phyloP scores from a whole-genome alignment of 2,329 filamentous ascomycete species.

The Pezicula neosporulosa region DNA sequence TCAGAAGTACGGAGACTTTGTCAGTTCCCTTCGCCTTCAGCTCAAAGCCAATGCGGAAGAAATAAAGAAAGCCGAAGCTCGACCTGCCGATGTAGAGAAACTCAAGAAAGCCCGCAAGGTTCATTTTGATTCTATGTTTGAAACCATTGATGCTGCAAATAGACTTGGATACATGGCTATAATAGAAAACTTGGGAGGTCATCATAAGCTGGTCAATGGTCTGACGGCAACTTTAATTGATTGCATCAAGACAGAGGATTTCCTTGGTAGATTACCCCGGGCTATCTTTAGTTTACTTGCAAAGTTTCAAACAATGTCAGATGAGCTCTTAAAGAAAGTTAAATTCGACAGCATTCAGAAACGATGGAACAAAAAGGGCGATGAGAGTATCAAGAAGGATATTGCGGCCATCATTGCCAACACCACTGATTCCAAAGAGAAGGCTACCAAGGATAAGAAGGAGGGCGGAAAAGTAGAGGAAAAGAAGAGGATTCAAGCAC shows the following conservation, averaged over 20 bases:
- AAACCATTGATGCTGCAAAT: conserved; percentile 50
- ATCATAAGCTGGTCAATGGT: conserved; percentile 53
- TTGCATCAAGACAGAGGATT: conserved; percentile 50
- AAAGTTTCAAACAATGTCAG: conserved; percentile 55
- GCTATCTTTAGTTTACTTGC: conserved; percentile 58
- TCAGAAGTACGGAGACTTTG: conserved; percentile 26
- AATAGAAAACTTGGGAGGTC: conserved; percentile 54
- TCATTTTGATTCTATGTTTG: conserved; percentile 46
- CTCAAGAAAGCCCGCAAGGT: conserved; percentile 38
- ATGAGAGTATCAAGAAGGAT: conserved; percentile 59
- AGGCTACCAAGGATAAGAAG: conserved; percentile 40
- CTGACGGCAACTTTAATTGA: conserved; percentile 52
- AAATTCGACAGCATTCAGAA: conserved; percentile 65
- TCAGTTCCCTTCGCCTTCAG: conserved; percentile 24
- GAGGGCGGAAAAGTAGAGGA: conserved; percentile 25
- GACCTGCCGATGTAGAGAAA: conserved; percentile 27
- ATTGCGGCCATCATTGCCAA: conserved; percentile 52
- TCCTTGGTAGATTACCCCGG: conserved; percentile 50
- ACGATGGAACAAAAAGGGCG: conserved; percentile 59
- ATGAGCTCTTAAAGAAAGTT: conserved; percentile 55
- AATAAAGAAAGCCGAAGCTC: conserved; percentile 20
- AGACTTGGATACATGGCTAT: conserved; percentile 52
- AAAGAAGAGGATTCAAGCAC: conserved; percentile 21
- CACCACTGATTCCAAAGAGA: conserved; percentile 26
- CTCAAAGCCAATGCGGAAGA: conserved; percentile 24